Percentiles rank a stretch among this genome's conserved stretches.
phyloP scores from a whole-genome alignment of 2,329 filamentous ascomycete species.

The Huntiella abstrusa region DNA sequence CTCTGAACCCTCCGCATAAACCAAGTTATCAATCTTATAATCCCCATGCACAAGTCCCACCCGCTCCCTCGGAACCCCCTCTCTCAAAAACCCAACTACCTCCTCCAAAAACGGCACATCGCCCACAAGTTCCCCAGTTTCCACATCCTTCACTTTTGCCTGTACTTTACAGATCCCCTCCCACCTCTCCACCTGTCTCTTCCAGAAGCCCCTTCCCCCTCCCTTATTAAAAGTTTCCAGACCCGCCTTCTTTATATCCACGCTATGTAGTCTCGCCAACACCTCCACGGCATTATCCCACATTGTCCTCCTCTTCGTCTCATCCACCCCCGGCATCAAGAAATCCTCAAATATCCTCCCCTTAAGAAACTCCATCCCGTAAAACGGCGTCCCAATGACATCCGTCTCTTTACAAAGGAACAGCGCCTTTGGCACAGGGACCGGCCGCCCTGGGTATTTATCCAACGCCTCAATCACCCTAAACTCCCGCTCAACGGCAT shows the following conservation, averaged over 20 bases:
- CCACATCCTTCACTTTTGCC: constrained; percentile 53
- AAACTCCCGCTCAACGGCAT: constrained; percentile 93
- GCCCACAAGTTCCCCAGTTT: constrained; percentile 59
- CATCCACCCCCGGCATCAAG: constrained; percentile 51
- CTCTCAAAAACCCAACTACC: constrained; percentile 58
- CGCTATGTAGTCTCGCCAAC: constrained; percentile 67
- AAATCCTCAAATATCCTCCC: constrained; percentile 88
- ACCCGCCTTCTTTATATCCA: constrained; percentile 46
- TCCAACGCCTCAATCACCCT: constrained; percentile 68
- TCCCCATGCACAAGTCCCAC: constrained; percentile 78
- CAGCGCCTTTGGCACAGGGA: constrained; percentile 69
- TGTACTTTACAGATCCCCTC: constrained; percentile 60
- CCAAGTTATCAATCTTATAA: constrained; percentile 84
- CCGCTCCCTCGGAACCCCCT: constrained; percentile 61
- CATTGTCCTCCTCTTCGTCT: constrained; percentile 50
- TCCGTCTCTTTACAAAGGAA: constrained; percentile 67
- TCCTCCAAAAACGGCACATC: constrained; percentile 68
- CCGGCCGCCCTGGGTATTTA: constrained; percentile 18
- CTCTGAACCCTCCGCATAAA: constrained; percentile 78
- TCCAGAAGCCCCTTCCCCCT: constrained; percentile 58
- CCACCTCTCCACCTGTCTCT: constrained; percentile 71
- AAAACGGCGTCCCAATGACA: constrained; percentile 80
- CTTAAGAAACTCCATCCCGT: constrained; percentile 91
- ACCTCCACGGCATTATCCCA: constrained; percentile 74
- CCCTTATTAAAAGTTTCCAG: constrained; percentile 56